These are phyloP conservation scores for Globisporangium radiosum DNA, from an alignment of 352 stramenopile species.

Conservation along the genomic window DNA sequence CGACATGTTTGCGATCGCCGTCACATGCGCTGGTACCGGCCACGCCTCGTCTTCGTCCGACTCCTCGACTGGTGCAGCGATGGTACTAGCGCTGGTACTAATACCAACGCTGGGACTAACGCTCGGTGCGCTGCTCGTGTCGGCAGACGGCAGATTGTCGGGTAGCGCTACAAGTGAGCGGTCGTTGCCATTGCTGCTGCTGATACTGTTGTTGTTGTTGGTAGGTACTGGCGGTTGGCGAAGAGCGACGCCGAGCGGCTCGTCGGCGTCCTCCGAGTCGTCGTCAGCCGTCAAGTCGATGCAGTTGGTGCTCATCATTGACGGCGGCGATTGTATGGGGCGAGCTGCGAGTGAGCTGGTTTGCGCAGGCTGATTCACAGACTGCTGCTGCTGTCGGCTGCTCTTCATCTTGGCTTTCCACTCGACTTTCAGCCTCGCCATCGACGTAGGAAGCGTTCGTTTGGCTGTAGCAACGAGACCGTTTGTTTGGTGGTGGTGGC, in stretches of 20 bases:
- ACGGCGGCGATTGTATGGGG: not conserved
- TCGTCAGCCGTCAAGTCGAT: slow-evolving; percentile 62
- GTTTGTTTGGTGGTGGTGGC: not conserved
- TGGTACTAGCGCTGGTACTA: not conserved
- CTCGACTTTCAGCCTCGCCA: slow-evolving; percentile 14
- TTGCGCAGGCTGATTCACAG: not conserved
- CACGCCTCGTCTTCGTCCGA: slow-evolving; percentile 67
- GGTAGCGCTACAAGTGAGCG: too few species aligned
- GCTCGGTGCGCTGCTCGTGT: too few species aligned
- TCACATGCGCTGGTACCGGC: slow-evolving; percentile 9
- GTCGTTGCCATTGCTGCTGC: too few species aligned
- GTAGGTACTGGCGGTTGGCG: too few species aligned
- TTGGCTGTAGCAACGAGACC: too few species aligned
- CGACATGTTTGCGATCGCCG: slow-evolving; percentile 4
- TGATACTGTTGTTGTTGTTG: too few species aligned
- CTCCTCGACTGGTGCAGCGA: slow-evolving; percentile 23
- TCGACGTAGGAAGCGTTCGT: not conserved
- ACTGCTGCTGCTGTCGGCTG: slow-evolving; percentile 2
- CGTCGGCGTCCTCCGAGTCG: slow-evolving; percentile 47
- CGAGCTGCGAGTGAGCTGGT: not conserved
- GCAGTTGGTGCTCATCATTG: not conserved
- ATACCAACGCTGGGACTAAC: not conserved
- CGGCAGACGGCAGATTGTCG: too few species aligned
- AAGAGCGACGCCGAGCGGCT: slow-evolving; percentile 18
- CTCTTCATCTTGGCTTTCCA: slow-evolving; percentile 9